phyloP scores from a whole-genome alignment of 495 filamentous ascomycete species.

The Neurospora tetrasperma region DNA sequence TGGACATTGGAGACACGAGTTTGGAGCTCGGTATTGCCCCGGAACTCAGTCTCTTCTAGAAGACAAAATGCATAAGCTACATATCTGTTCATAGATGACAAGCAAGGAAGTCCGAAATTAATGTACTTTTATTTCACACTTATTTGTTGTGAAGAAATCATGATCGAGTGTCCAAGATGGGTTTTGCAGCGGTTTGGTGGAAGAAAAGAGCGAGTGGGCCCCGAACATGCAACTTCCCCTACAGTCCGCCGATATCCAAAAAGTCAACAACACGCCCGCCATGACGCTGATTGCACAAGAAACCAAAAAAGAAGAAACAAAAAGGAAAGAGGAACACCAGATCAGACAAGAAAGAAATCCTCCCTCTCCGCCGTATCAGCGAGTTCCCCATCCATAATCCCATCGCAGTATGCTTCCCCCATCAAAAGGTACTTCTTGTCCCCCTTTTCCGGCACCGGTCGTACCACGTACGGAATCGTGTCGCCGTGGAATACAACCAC shows the following conservation, averaged over 20 bases:
- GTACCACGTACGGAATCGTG: conserved; percentile 5
- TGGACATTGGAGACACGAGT: too few species aligned
- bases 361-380: not conserved
- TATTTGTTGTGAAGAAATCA: not conserved
- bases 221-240: not conserved
- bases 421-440: not conserved
- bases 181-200: not conserved
- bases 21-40: too few species aligned
- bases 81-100: accelerated
- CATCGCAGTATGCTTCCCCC: conserved; percentile 11
- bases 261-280: not conserved
- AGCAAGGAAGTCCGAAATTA: not conserved
- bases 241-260: not conserved
- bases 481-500: conserved; percentile 12
- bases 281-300: not conserved
- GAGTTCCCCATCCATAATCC: conserved; percentile 9
- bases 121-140: accelerated
- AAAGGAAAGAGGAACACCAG: not conserved
- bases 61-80: not conserved
- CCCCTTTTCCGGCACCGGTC: not conserved
- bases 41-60: not conserved
- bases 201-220: not conserved
- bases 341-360: not conserved
- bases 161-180: not conserved
- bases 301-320: not conserved